A percentile compares a stretch with the other conserved stretches of the same genome.
phyloP scores from a whole-genome alignment of 2,329 filamentous ascomycete species.

The Fusarium sp. region DNA sequence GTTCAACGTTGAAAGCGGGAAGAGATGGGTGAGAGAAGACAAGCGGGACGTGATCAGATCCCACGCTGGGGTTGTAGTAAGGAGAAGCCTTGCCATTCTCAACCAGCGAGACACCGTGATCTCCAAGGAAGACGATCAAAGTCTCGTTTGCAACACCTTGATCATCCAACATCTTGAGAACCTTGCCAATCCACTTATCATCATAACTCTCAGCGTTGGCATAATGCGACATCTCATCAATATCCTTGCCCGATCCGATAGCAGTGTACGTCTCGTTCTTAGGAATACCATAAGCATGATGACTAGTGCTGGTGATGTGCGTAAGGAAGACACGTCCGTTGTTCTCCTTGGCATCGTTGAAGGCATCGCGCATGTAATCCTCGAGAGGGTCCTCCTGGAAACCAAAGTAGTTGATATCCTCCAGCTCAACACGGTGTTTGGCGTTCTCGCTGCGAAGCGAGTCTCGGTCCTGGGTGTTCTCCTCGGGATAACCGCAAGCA shows the following conservation, averaged over 20 bases:
- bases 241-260: conserved; percentile 34
- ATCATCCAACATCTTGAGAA: conserved; percentile 49
- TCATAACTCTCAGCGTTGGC: conserved; percentile 50
- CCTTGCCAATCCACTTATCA: conserved; percentile 49
- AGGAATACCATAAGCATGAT: conserved; percentile 51
- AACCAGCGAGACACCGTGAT: conserved; percentile 51
- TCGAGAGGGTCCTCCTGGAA: conserved; percentile 50
- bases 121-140: conserved; percentile 50
- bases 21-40: conserved; percentile 50
- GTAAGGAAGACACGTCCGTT: conserved; percentile 51
- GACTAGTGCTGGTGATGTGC: conserved; percentile 52
- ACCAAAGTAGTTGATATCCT: conserved; percentile 54
- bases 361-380: conserved; percentile 51
- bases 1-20: conserved; percentile 46
- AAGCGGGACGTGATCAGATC: conserved; percentile 49
- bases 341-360: conserved; percentile 47
- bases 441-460: conserved; percentile 47
- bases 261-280: conserved; percentile 43
- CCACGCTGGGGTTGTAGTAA: conserved; percentile 51
- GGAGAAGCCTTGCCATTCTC: conserved; percentile 49
- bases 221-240: conserved; percentile 49
- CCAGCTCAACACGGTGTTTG: conserved; percentile 48
- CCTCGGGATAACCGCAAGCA: conserved; percentile 47
- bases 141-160: conserved; percentile 52
- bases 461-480: conserved; percentile 47